Evolutionary conservation across 768 basidiomycete genomes (phyloP), one percentile per base, ranked within the genome.

Genomic region (Serendipita sp.): DNA sequence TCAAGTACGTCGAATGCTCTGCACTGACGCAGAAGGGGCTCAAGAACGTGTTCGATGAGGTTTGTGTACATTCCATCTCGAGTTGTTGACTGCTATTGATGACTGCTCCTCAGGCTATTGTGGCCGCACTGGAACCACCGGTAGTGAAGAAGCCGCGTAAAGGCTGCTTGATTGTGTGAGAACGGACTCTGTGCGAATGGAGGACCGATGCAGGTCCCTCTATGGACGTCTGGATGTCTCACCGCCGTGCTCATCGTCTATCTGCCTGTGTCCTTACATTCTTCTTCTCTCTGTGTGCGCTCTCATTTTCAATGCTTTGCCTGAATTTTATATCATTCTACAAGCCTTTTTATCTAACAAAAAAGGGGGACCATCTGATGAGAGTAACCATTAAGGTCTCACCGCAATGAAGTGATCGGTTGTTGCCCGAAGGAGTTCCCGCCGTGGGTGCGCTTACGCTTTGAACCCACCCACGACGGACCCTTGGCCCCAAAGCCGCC

Each of bases 11-110:
- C 62, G 96, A 99, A 77, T 99, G 96, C 77, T 97, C 94, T 64
- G 96, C 96, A 63, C 77, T 99, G 80, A 99, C 95, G 70, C 96
- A 99, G 82, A 92, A 93, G 81, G 96, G 96, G 34, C 76, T 99
- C 76, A 99, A 99, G 88, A 98, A 98, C 75, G 96, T 99, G 67
- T 99, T 99, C 74, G 96, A 99, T 74, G 96, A 99, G 88, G 93
- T 91, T 74, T 73, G 87, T 79, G 7, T 65, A 23, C 23, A 3
- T 54, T 64, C 54, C 18, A n/a, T 18, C 15, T 63, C 63, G 48
- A 51, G 35, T 32, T 62, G 60, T 60, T 62, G 47, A 28, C 3
- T 44, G 35, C 13, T 65, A 52, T 3, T 8, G 67, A 23, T 41
- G 47, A 56, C 65, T 30, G 66, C 45, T 45, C 38, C 54, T 32